phyloP scores from a whole-genome alignment of 495 filamentous ascomycete species.

The Margaritispora aquatica region DNA sequence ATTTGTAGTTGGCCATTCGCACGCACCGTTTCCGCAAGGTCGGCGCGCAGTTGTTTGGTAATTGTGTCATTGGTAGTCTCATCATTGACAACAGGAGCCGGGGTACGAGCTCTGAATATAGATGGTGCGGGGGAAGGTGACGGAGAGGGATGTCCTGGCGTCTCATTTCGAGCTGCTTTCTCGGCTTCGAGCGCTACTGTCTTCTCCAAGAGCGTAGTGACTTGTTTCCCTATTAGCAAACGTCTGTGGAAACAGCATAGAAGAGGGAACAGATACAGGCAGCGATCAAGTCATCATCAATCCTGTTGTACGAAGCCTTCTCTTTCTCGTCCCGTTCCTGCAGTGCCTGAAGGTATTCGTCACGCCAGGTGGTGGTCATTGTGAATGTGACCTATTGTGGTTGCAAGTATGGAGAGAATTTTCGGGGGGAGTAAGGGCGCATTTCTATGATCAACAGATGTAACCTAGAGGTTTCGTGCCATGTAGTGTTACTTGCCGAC shows the following conservation, averaged over 20 bases:
- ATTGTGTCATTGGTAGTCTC: constrained; percentile 30
- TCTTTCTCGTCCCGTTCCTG: constrained; percentile 50
- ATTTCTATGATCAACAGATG: not conserved
- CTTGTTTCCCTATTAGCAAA: constrained; percentile 33
- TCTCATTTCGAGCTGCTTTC: constrained; percentile 29
- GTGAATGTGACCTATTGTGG: not conserved
- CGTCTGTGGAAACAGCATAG: constrained; percentile 9
- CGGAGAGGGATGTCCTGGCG: constrained; percentile 8
- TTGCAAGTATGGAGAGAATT: not conserved
- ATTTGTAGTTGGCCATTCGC: constrained; percentile 59
- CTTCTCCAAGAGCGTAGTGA: constrained; percentile 64
- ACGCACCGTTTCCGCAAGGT: constrained; percentile 70
- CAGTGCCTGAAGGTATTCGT: constrained; percentile 49
- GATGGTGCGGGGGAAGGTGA: constrained; percentile 1
- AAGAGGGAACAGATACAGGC: constrained; percentile 42
- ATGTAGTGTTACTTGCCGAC: too few species aligned
- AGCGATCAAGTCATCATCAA: constrained; percentile 43
- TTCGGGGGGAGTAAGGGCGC: not conserved
- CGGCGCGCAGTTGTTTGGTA: constrained; percentile 47
- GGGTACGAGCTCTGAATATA: constrained; percentile 23
- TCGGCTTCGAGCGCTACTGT: constrained; percentile 50
- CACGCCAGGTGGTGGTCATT: constrained; percentile 39
- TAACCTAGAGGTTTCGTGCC: not conserved
- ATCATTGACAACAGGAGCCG: too few species aligned
- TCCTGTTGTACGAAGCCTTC: constrained; percentile 35